Evolutionary conservation across 805 yeast species (phyloP).

Genomic region (Nakazawaea peltata): DNA sequence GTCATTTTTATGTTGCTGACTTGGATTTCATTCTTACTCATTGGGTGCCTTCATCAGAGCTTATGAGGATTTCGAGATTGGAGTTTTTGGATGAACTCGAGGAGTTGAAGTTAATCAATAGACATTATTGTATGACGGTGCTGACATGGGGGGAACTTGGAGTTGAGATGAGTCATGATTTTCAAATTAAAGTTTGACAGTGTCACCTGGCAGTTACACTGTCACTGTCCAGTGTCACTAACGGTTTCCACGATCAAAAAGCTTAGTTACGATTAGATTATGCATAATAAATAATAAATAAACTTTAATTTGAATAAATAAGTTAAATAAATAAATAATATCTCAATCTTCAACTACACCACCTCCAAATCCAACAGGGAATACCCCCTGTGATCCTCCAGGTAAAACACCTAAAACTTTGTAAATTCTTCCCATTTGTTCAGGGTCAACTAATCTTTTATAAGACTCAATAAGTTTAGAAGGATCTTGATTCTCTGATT

Average conservation of each 20-base stretch:
- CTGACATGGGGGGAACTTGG: conserved; percentile 17
- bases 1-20: conserved; percentile 40
- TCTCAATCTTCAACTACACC: conserved; percentile 6
- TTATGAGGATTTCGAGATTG: conserved; percentile 36
- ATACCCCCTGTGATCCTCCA: conserved; percentile 19
- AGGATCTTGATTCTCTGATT: conserved; percentile 32
- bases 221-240: too few relatives aligned
- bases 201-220: neutral
- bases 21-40: conserved; percentile 28
- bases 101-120: conserved; percentile 52
- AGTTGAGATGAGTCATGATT: neutral
- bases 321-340: conserved; percentile 4
- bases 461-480: conserved; percentile 50
- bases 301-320: conserved; percentile 4
- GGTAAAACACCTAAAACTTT: conserved; percentile 64
- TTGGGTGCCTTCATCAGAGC: conserved; percentile 38
- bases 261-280: neutral
- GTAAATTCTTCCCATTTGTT: conserved; percentile 70
- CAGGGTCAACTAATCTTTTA: conserved; percentile 52
- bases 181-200: conserved; percentile 1
- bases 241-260: neutral
- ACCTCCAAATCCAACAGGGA: conserved; percentile 52
- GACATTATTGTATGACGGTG: conserved; percentile 46
- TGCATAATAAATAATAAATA: neutral
- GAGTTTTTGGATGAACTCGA: conserved; percentile 74